phyloP scores from a whole-genome alignment of 1,284 basidiomycete species.

The Ceratobasidium sp. region DNA sequence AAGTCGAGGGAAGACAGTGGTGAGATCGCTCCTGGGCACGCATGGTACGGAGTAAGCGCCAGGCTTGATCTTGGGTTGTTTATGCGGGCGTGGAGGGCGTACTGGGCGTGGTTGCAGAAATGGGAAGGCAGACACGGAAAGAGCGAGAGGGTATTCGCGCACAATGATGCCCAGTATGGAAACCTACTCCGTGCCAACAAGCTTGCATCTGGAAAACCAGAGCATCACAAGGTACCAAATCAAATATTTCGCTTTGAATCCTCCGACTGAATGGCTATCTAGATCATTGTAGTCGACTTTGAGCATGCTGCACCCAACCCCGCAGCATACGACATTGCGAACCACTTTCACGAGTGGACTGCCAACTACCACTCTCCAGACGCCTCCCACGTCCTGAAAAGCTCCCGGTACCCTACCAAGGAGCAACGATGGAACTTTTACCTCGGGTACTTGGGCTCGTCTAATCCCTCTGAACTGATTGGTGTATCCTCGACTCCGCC shows the following conservation, averaged over 20 bases:
- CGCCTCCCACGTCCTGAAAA: constrained; percentile 75
- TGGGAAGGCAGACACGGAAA: constrained; percentile 62
- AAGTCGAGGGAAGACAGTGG: constrained; percentile 19
- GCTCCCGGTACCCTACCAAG: constrained; percentile 73
- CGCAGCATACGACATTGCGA: constrained; percentile 90
- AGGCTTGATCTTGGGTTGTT: constrained; percentile 71
- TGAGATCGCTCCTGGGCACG: constrained; percentile 36
- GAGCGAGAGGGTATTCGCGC: constrained; percentile 75
- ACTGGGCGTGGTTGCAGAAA: constrained; percentile 70
- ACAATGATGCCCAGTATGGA: constrained; percentile 94
- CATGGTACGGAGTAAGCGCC: constrained; percentile 48
- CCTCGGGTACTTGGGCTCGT: constrained; percentile 68
- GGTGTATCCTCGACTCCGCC: constrained; percentile 47
- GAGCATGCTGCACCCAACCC: constrained; percentile 92
- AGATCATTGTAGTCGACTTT: constrained; percentile 95
- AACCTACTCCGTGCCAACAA: constrained; percentile 80
- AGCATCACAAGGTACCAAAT: constrained; percentile 51
- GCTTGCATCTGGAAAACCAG: constrained; percentile 54
- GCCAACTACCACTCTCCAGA: constrained; percentile 81
- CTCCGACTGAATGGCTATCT: constrained; percentile 26
- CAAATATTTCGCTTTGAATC: constrained; percentile 20
- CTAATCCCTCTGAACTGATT: constrained; percentile 49
- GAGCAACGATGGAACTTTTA: constrained; percentile 83
- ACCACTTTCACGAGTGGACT: constrained; percentile 96
- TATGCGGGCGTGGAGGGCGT: constrained; percentile 66